These are phyloP conservation scores for Trichoderma guizhouense DNA, from an alignment of 2,329 filamentous ascomycete species.

Conservation along the genomic window DNA sequence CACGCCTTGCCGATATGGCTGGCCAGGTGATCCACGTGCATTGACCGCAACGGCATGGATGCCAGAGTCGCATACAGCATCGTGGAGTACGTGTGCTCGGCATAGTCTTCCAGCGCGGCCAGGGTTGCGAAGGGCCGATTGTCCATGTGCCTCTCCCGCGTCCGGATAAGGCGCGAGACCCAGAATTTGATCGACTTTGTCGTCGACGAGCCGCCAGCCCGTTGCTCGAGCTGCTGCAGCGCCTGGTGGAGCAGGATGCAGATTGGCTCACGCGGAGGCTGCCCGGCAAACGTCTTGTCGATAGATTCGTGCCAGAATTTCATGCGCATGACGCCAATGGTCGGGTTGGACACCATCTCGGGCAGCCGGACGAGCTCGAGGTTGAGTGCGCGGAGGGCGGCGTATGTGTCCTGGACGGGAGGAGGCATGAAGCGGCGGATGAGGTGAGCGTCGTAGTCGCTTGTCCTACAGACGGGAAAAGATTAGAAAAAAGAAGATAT, in stretches of 20 bases:
- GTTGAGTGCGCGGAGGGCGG: conserved; percentile 88
- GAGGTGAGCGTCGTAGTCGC: conserved; percentile 84
- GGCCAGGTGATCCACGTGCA: conserved; percentile 87
- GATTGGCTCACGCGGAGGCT: conserved; percentile 85
- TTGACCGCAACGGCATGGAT: conserved; percentile 71
- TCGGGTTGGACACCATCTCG: conserved; percentile 83
- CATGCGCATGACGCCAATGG: conserved; percentile 82
- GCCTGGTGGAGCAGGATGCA: conserved; percentile 77
- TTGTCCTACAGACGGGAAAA: conserved; percentile 54
- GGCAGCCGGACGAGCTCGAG: conserved; percentile 87
- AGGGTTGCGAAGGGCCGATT: conserved; percentile 78
- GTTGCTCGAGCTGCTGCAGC: conserved; percentile 57
- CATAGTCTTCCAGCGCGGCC: conserved; percentile 76
- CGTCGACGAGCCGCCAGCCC: conserved; percentile 39
- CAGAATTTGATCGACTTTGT: conserved; percentile 63
- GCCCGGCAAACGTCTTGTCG: conserved; percentile 69
- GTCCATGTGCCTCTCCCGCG: conserved; percentile 76
- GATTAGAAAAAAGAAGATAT: background rate
- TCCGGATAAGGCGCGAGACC: conserved; percentile 73
- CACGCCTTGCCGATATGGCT: conserved; percentile 93
- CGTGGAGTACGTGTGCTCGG: conserved; percentile 92
- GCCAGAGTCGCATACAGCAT: conserved; percentile 85
- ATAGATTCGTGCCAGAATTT: conserved; percentile 94
- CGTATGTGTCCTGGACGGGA: conserved; percentile 74
- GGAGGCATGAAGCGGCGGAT: conserved; percentile 80